Evolutionary conservation across 2,329 filamentous ascomycete genomes (phyloP).

Genomic region (Cladophialophora carrionii): DNA sequence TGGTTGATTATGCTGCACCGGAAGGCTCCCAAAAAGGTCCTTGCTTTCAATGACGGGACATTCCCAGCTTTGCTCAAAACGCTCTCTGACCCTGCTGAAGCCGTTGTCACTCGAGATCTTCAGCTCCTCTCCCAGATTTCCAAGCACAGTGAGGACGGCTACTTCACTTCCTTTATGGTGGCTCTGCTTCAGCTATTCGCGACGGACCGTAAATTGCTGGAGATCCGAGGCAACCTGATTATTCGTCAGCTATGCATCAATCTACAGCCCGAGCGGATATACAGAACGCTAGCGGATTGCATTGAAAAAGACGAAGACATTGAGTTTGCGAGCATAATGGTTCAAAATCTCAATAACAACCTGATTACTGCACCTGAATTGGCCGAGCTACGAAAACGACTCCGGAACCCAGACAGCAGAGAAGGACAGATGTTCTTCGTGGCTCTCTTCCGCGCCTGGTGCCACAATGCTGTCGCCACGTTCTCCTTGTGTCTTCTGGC

Average conservation of each 20-base stretch:
- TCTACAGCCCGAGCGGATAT: constrained; percentile 91
- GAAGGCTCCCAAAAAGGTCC: constrained; percentile 88
- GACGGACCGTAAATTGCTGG: constrained; percentile 85
- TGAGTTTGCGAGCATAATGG: constrained; percentile 99
- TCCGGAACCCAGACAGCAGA: constrained; percentile 89
- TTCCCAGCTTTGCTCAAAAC: constrained; percentile 97
- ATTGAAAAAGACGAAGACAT: constrained; percentile 97
- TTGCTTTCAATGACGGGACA: constrained; percentile 95
- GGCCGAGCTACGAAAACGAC: constrained; percentile 82
- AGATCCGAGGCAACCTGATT: constrained; percentile 92
- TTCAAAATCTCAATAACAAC: constrained; percentile 98
- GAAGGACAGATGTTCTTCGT: constrained; percentile 97
- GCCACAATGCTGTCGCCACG: constrained; percentile 95
- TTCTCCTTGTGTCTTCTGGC: constrained; percentile 94
- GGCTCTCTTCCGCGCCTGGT: constrained; percentile 93
- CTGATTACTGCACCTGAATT: constrained; percentile 96
- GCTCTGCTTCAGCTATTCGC: constrained; percentile 93
- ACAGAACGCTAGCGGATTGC: constrained; percentile 91
- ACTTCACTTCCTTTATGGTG: constrained; percentile 98
- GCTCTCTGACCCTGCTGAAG: constrained; percentile 89
- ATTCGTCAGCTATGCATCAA: constrained; percentile 93
- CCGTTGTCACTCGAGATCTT: constrained; percentile 91
- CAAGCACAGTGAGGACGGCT: constrained; percentile 92
- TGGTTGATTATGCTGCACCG: constrained; percentile 98
- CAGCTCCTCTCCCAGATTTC: constrained; percentile 95